Percentiles rank a stretch among this genome's conserved stretches.
phyloP scores from a whole-genome alignment of 257 asterid genomes.

The Prunella vulgaris region DNA sequence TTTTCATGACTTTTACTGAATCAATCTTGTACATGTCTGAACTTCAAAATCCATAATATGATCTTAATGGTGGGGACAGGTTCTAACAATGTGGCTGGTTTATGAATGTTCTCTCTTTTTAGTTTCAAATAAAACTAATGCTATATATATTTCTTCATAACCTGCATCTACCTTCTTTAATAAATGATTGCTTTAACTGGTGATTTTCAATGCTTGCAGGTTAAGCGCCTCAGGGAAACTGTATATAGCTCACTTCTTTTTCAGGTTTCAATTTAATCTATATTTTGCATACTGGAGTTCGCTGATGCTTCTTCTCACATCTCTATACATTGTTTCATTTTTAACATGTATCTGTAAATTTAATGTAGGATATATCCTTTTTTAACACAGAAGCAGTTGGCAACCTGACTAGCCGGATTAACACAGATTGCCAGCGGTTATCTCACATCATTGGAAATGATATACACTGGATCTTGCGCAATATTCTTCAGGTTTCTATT shows the following conservation, averaged over 20 bases:
- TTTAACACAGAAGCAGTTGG: constrained; percentile 51
- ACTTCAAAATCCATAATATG: constrained; percentile 5
- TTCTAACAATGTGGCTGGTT: background rate
- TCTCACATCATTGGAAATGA: constrained; percentile 37
- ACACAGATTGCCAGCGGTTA: constrained; percentile 49
- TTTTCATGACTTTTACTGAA: background rate
- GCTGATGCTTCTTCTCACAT: background rate
- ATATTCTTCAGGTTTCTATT: constrained; percentile 40
- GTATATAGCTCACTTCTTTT: constrained; percentile 36
- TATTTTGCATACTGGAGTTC: constrained; percentile 8
- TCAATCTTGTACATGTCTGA: constrained; percentile 5
- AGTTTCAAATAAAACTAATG: background rate
- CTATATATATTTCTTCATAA: background rate
- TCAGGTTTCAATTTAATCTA: constrained; percentile 34
- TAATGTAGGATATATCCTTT: constrained; percentile 51
- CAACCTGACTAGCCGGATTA: constrained; percentile 49
- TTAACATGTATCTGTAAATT: constrained; percentile 23
- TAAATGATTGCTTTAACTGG: constrained; percentile 1
- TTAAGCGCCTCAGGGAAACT: constrained; percentile 47
- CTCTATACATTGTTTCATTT: constrained; percentile 5
- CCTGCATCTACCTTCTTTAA: constrained; percentile 8
- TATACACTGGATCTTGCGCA: constrained; percentile 44
- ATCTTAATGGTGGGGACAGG: background rate
- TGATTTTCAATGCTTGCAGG: constrained; percentile 30
- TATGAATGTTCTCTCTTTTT: background rate